Evolutionary conservation across 2,329 filamentous ascomycete genomes (phyloP), one percentile per base, ranked within the genome.

Genomic region (Xylaria sp.): DNA sequence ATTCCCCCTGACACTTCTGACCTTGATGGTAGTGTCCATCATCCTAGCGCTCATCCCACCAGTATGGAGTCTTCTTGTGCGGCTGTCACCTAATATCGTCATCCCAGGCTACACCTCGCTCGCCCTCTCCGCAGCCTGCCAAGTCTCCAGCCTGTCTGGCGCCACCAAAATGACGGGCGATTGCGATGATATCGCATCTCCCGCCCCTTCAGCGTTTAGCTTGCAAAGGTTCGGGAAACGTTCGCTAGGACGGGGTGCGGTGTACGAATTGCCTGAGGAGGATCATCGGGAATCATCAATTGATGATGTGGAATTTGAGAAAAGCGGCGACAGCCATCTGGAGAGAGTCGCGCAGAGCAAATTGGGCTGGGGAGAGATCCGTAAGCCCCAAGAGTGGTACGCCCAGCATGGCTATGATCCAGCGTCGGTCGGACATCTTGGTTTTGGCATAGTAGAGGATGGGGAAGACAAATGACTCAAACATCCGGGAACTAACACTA

Each of bases 91-190:
- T 7, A 59, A 59, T 21, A 64, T 62, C 5, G 23, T 40, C 7
- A 37, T 35, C 3, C 37, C 46, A 1, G 46, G 55, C 23, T 61
- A 57, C 46, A 67, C 67, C 59, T 69, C 67, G 1, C 52, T 66
- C 2, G 63, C 66, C 17, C 58, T 69, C 23, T 63, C 63, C 4
- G 61, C 63, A 15, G 65, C 63, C 2, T 66, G 67, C 52, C 63
- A 69, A 12, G 42, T 11, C 9, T 45, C 19, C 2, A 45, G 17
- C 4, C 19, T 45, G 9, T 25, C 42, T 4, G 5, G 15, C 11
- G 14, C 11, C 6, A 4, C 15, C 9, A 23, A 5, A 21, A 23
- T 21, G 11, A 2, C 42, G 23, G 8, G 2, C 14, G 14, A 23
- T 23, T 21, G 11, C 15, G 9, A 45, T 23, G 42, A 45, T 14